Evolutionary conservation across 345 rosid genomes (phyloP).

Genomic region (Geranium brycei): DNA sequence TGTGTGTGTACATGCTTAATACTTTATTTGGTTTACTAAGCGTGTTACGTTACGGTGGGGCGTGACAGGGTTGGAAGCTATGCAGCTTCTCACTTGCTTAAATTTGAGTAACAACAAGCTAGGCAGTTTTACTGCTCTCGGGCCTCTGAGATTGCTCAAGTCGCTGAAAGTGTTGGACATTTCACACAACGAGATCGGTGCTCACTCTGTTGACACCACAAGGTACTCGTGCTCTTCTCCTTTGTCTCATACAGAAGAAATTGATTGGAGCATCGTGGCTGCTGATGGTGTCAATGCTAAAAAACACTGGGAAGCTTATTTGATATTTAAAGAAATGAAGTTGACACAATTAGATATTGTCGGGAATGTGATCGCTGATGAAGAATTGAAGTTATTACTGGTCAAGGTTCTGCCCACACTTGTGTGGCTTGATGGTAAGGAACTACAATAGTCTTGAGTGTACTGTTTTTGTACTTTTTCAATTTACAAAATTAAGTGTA

Average conservation of each 20-base stretch:
- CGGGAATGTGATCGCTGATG: slow-evolving; percentile 52
- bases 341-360: slow-evolving; percentile 51
- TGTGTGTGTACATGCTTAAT: neutral
- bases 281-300: slow-evolving; percentile 14
- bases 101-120: slow-evolving; percentile 65
- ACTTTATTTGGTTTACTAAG: slow-evolving; percentile 1
- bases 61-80: slow-evolving; percentile 52
- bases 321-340: slow-evolving; percentile 37
- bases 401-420: slow-evolving; percentile 49
- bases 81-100: slow-evolving; percentile 68
- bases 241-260: slow-evolving; percentile 44
- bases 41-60: neutral
- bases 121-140: slow-evolving; percentile 55
- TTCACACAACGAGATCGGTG: slow-evolving; percentile 78
- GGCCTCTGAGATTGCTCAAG: slow-evolving; percentile 52
- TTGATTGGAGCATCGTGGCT: slow-evolving; percentile 26
- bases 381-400: slow-evolving; percentile 43
- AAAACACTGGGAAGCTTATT: slow-evolving; percentile 62
- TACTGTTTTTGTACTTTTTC: neutral
- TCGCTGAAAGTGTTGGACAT: slow-evolving; percentile 56
- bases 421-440: slow-evolving; percentile 46
- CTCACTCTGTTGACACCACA: slow-evolving; percentile 69
- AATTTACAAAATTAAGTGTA: neutral
- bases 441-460: slow-evolving; percentile 12
- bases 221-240: slow-evolving; percentile 64